phyloP scores from a whole-genome alignment of 1,139 yeast species.

The Candida sanyaensis region DNA sequence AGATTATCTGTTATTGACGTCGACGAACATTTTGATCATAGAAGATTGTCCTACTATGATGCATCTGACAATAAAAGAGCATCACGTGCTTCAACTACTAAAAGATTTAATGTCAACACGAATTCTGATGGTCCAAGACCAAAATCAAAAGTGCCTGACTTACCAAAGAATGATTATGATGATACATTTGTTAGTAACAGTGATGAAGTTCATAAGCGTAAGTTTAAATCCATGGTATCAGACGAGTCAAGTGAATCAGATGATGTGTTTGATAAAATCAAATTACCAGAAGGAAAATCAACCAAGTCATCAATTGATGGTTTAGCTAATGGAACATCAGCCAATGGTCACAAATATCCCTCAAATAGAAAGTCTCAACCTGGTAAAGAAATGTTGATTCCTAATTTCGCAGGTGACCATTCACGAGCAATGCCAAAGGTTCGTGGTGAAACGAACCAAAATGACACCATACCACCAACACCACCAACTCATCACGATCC shows the following conservation, averaged over 20 bases:
- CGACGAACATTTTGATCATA: slow-evolving; percentile 44
- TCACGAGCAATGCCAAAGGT: slow-evolving; percentile 31
- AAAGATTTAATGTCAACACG: slow-evolving; percentile 15
- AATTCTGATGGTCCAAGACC: slow-evolving; percentile 28
- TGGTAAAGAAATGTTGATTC: slow-evolving; percentile 42
- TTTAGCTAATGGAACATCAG: slow-evolving; percentile 12
- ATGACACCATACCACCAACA: slow-evolving; percentile 21
- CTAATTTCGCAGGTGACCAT: slow-evolving; percentile 20
- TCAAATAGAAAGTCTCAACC: slow-evolving; percentile 34
- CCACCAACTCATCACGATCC: slow-evolving; percentile 18
- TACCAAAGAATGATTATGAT: slow-evolving; percentile 28
- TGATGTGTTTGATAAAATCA: slow-evolving; percentile 45
- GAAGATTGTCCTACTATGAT: slow-evolving; percentile 40
- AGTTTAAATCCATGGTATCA: slow-evolving; percentile 16
- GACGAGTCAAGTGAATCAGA: slow-evolving; percentile 20
- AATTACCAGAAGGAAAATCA: slow-evolving; percentile 37
- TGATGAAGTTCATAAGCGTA: slow-evolving; percentile 23
- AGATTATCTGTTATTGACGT: slow-evolving; percentile 44
- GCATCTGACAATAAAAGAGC: slow-evolving; percentile 22
- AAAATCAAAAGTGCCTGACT: slow-evolving; percentile 32
- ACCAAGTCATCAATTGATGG: slow-evolving; percentile 17
- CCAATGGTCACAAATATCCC: slow-evolving; percentile 8
- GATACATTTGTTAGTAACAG: slow-evolving; percentile 41
- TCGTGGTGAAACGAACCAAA: slow-evolving; percentile 17
- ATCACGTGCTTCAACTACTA: slow-evolving; percentile 23